These are phyloP conservation scores for Oryza glaberrima DNA, from an alignment of 176 grass and related monocot genomes.

Conservation along the genomic window DNA sequence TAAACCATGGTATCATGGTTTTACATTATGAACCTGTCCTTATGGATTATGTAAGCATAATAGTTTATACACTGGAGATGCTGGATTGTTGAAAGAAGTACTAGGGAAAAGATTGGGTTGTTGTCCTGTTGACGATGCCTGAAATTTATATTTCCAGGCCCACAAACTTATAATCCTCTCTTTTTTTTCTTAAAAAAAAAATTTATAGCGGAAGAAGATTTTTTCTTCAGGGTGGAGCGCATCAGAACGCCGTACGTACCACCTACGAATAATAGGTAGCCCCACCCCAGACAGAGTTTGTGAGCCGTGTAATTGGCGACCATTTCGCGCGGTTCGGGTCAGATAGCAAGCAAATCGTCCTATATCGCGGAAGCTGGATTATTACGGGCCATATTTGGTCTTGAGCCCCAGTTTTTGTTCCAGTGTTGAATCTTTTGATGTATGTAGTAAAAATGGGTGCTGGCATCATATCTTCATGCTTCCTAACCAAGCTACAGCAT, in stretches of 20 bases:
- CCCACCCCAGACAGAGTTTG: no score
- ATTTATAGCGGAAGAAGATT: no score
- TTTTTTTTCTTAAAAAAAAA: no score
- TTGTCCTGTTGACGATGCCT: not conserved
- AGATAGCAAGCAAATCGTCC: no score
- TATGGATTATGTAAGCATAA: constrained; percentile 9
- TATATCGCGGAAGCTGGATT: no score
- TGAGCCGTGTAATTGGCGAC: no score
- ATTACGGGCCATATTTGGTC: no score
- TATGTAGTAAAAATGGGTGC: not conserved
- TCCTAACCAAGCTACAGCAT: not conserved
- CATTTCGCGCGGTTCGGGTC: no score
- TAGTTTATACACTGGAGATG: not conserved
- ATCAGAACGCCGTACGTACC: no score
- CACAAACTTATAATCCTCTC: not conserved
- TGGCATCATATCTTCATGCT: not conserved
- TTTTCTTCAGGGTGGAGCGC: no score
- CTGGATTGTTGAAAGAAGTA: not conserved
- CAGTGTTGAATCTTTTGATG: not conserved
- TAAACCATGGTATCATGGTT: constrained; percentile 6
- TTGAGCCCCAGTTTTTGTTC: not conserved
- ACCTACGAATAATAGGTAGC: no score
- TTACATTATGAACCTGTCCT: not conserved
- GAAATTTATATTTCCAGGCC: not conserved
- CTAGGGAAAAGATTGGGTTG: not conserved